Evolutionary conservation across 2,329 filamentous ascomycete genomes (phyloP).

Genomic region (Stagonosporopsis cucurbitacearum): DNA sequence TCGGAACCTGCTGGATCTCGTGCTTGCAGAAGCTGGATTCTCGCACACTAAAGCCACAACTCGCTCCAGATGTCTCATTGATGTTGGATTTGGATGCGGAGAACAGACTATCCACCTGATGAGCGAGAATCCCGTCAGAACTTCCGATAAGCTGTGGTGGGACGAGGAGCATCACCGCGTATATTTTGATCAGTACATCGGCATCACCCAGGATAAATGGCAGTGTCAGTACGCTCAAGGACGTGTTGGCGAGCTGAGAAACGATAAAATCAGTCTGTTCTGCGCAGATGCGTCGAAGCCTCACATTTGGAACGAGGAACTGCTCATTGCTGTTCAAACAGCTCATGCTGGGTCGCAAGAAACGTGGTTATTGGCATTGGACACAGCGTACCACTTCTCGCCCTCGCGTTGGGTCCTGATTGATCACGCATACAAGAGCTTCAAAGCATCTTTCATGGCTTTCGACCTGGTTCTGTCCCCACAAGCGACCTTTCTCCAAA

Average conservation of each 20-base stretch:
- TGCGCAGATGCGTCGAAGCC: conserved; percentile 60
- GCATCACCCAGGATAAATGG: conserved; percentile 58
- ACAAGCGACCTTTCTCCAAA: conserved; percentile 24
- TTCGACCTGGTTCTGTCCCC: conserved; percentile 59
- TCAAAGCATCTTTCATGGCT: conserved; percentile 60
- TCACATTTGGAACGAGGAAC: conserved; percentile 48
- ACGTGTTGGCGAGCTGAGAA: conserved; percentile 19
- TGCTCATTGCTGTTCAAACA: conserved; percentile 23
- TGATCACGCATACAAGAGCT: conserved; percentile 47
- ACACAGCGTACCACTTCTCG: conserved; percentile 64
- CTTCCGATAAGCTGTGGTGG: conserved; percentile 27
- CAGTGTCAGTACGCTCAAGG: conserved; percentile 52
- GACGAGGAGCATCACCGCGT: conserved; percentile 9
- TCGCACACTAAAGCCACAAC: not conserved
- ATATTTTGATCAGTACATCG: conserved; percentile 53
- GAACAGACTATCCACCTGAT: conserved; percentile 61
- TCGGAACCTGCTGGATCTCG: conserved; percentile 56
- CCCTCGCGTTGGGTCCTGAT: conserved; percentile 60
- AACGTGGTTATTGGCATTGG: conserved; percentile 62
- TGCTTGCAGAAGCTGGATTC: conserved; percentile 56
- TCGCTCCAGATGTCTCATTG: conserved; percentile 49
- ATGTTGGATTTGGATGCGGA: conserved; percentile 66
- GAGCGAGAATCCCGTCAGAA: conserved; percentile 20
- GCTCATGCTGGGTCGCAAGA: conserved; percentile 28
- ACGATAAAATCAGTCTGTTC: conserved; percentile 50